Evolutionary conservation across 257 asterid genomes (phyloP).

Genomic region (Primulina huaijiensis): DNA sequence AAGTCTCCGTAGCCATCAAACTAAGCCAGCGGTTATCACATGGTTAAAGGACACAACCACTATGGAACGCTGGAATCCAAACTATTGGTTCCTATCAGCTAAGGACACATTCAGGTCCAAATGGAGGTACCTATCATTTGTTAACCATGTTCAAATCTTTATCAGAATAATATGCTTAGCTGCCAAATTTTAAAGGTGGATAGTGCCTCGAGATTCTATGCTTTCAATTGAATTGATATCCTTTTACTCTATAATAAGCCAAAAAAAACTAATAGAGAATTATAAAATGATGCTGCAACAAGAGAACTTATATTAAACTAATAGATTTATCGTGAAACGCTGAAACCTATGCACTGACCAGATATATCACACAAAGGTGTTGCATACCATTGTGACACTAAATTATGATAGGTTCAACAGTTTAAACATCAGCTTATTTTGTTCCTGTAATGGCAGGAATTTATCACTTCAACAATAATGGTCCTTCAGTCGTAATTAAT

Average conservation of each 20-base stretch:
- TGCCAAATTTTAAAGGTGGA: not conserved
- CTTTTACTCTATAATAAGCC: not conserved
- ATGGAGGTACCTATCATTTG: not conserved
- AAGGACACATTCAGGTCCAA: slow-evolving; percentile 1
- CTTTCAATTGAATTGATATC: not conserved
- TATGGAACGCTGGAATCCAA: not conserved
- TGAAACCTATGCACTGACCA: slow-evolving; percentile 4
- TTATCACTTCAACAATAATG: slow-evolving; percentile 5
- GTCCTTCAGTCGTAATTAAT: slow-evolving; percentile 14
- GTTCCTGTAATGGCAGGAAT: not conserved
- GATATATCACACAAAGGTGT: not conserved
- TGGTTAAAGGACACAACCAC: slow-evolving; percentile 5
- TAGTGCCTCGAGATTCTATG: not conserved
- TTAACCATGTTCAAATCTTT: not conserved
- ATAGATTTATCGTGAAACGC: not conserved
- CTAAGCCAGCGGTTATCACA: slow-evolving; percentile 9
- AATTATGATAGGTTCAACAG: not conserved
- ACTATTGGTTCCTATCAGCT: not conserved
- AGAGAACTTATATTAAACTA: not conserved
- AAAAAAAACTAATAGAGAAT: not conserved
- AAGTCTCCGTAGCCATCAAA: not conserved
- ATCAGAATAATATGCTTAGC: not conserved
- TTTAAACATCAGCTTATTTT: slow-evolving; percentile 1
- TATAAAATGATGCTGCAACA: not conserved
- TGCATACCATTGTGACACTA: not conserved